phyloP scores from a whole-genome alignment of 495 filamentous ascomycete species.

The Podospora tetraspora region DNA sequence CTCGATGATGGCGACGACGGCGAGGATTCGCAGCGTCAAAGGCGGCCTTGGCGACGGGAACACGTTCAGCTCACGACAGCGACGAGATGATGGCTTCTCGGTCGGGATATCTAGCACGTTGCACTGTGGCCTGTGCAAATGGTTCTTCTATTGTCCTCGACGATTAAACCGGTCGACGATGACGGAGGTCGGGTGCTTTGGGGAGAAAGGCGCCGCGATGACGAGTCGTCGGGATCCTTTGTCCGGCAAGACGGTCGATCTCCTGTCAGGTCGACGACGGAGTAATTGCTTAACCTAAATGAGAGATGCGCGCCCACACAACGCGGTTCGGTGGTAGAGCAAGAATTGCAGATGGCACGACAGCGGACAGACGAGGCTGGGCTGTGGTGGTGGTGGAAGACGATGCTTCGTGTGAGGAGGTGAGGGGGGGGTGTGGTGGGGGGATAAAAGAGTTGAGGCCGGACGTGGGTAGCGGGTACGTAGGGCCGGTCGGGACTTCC shows the following conservation, averaged over 20 bases:
- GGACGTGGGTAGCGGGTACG: conserved; percentile 36
- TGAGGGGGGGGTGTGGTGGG: conserved; percentile 30
- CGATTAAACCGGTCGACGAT: conserved; percentile 29
- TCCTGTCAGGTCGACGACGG: conserved; percentile 28
- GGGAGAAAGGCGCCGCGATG: conserved; percentile 27
- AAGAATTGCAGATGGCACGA: conserved; percentile 24
- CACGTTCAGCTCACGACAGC: conserved; percentile 27
- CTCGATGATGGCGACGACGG: conserved; percentile 15
- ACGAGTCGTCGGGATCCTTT: conserved; percentile 25
- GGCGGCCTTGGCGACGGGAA: conserved; percentile 12
- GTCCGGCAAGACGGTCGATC: conserved; percentile 29
- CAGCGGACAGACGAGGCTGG: conserved; percentile 31
- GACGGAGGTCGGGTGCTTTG: conserved; percentile 32
- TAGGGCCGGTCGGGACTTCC: conserved; percentile 48
- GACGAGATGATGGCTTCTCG: conserved; percentile 19
- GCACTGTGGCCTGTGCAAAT: conserved; percentile 37
- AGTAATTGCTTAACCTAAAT: conserved; percentile 34
- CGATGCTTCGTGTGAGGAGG: conserved; percentile 22
- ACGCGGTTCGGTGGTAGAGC: conserved; percentile 18
- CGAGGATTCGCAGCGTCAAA: conserved; percentile 7
- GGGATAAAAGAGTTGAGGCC: conserved; percentile 35
- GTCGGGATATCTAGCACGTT: conserved; percentile 24
- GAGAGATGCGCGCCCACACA: conserved; percentile 36
- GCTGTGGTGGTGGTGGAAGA: conserved; percentile 25
- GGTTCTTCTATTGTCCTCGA: conserved; percentile 33